Evolutionary conservation across 495 filamentous ascomycete genomes (phyloP).

Genomic region (Cercophora newfieldiana): DNA sequence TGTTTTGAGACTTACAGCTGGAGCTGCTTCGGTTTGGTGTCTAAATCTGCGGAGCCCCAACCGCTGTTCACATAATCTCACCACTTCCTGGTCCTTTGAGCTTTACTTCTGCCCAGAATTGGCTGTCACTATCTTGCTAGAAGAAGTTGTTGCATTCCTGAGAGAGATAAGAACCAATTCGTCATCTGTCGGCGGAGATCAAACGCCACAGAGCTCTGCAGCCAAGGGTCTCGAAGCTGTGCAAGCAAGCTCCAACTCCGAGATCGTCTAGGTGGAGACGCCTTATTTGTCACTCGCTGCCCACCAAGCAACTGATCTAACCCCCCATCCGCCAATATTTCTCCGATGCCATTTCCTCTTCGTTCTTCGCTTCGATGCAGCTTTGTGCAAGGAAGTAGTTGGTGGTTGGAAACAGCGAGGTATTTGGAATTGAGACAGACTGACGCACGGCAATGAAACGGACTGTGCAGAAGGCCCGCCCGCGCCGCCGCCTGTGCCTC

Average conservation of each 20-base stretch:
- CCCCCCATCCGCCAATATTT: background rate
- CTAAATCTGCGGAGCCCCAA: background rate
- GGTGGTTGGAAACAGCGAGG: background rate
- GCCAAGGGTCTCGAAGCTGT: background rate
- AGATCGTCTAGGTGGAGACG: background rate
- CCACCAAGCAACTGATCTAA: background rate
- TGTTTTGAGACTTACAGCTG: background rate
- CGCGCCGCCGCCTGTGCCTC: background rate
- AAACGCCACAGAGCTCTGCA: background rate
- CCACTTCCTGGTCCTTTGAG: too few relatives aligned
- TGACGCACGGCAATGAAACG: background rate
- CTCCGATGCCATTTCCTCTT: background rate
- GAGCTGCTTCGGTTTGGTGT: background rate
- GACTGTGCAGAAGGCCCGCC: too few relatives aligned
- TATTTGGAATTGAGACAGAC: slow-evolving; percentile 6
- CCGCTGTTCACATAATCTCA: background rate
- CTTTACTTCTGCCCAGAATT: too few relatives aligned
- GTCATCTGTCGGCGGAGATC: background rate
- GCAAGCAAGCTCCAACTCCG: too few relatives aligned
- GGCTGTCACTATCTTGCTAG: too few relatives aligned
- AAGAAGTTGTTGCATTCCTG: too few relatives aligned
- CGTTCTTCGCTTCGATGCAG: background rate
- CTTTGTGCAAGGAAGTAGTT: background rate
- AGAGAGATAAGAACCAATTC: too few relatives aligned
- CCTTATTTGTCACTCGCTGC: slow-evolving; percentile 1